Conservation (phyloP, 768 basidiomycete species). For the Mycena epipterygia region DNA sequence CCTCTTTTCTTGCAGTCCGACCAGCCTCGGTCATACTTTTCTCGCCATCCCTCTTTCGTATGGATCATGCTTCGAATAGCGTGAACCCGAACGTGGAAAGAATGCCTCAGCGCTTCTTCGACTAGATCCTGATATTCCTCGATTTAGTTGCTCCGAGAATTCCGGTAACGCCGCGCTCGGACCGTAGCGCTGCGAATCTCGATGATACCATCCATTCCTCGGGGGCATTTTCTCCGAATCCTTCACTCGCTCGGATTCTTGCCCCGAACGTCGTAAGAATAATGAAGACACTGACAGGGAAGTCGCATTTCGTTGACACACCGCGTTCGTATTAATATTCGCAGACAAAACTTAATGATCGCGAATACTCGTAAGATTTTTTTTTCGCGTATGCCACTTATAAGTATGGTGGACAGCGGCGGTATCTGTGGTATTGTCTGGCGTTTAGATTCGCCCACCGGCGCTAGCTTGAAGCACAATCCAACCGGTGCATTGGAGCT, state of each 20-base stretch:
- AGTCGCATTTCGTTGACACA: not conserved
- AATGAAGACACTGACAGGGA: not conserved
- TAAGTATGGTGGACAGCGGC: not conserved
- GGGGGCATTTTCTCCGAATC: not conserved
- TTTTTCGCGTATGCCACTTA: not conserved
- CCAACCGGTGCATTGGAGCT: not conserved
- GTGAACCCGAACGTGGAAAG: no score
- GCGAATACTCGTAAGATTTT: conserved; percentile 13
- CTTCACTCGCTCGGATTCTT: not conserved
- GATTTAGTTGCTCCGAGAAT: not conserved
- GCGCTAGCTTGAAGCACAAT: not conserved
- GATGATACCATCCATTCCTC: not conserved
- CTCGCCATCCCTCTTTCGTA: not conserved
- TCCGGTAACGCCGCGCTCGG: conserved; percentile 7
- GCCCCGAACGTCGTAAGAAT: not conserved
- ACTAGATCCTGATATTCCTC: not conserved
- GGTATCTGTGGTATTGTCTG: not conserved
- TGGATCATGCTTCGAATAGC: not conserved
- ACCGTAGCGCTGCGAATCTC: not conserved
- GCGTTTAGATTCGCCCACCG: not conserved
- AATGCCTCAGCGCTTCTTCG: conserved; percentile 19
- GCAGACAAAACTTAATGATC: not conserved
- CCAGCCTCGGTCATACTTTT: not conserved
- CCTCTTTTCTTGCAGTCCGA: not conserved
- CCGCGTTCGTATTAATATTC: not conserved